Conservation (phyloP, 495 filamentous ascomycete genomes). For the Halenospora varia region DNA sequence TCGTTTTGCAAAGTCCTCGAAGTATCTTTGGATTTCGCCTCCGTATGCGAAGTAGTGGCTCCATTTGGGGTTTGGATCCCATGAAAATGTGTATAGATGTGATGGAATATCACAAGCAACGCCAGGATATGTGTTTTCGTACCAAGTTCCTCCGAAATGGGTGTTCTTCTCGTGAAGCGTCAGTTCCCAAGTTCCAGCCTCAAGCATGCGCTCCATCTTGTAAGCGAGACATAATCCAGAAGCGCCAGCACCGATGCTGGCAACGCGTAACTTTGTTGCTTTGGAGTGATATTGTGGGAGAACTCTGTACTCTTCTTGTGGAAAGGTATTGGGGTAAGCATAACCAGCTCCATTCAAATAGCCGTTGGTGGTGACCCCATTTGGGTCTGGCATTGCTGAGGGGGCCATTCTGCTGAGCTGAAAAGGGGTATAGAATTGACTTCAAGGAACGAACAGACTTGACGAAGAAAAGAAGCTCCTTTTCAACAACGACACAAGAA, state of each 20-base stretch:
- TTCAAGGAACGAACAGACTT: not conserved
- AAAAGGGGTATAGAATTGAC: not conserved
- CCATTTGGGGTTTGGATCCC: constrained; percentile 56
- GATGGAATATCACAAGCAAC: constrained; percentile 51
- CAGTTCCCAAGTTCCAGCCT: constrained; percentile 38
- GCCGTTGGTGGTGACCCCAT: not conserved
- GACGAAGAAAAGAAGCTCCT: not conserved
- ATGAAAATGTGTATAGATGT: constrained; percentile 52
- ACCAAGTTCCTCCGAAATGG: constrained; percentile 58
- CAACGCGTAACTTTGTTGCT: constrained; percentile 1
- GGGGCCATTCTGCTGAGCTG: not conserved
- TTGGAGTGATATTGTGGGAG: not conserved
- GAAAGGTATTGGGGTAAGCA: not conserved
- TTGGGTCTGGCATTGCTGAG: not conserved
- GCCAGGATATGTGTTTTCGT: constrained; percentile 54
- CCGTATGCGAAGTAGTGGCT: constrained; percentile 50
- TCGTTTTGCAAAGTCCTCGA: constrained; percentile 47
- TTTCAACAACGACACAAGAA: not conserved
- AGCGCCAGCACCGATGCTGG: constrained; percentile 8
- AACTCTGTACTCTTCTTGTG: not conserved
- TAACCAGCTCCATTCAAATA: not conserved
- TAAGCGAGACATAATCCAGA: constrained; percentile 4
- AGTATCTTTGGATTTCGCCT: constrained; percentile 55
- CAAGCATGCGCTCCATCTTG: constrained; percentile 20
- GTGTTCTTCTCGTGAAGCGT: constrained; percentile 75